Base-by-base conservation (phyloP, 2,329 filamentous ascomycete genomes). In the Cadophora sp. region DNA sequence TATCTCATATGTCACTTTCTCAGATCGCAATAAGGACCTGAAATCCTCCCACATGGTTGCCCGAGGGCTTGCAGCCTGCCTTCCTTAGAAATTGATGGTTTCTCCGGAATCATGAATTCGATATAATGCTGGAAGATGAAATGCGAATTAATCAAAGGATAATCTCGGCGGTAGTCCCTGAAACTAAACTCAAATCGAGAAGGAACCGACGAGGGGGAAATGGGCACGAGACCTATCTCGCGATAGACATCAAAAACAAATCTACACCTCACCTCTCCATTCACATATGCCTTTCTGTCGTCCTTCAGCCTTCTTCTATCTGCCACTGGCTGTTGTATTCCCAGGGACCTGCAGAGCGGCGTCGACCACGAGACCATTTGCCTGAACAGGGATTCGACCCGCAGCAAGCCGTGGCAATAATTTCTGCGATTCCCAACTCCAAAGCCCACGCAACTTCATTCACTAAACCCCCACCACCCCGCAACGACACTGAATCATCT, bases 161-260 rank as follows among this genome's bases (percentile, higher is more conserved):
- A 59, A 26, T 59, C 31, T 34, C 34, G 34, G 11, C n/a, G 12
- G 34, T 40, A 59, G 56, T 43, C 56, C 31, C 56, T 59, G 56
- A 19, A n/a, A 43, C 56, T 59, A 40, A 43, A 59, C 31, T 59
- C 56, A 59, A 26, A 26, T 37, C 14, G n/a, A 43, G 27, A 24
- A 59, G 34, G 29, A 14, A 16, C 56, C 56, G n/a, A 40, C 31
- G 56, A 40, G 26, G n/a, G 56, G 26, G 55, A 40, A 59, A 59
- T 59, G 56, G 22, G 56, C 56, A 37, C 34, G 56, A 40, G 56
- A 59, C 56, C 55, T 59, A 40, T 59, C 34, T 40, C 34, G 56
- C 34, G 34, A 59, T 43, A 59, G 31, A 26, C 31, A 59, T n/a
- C 27, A 55, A 55, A n/a, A 55, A 55, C 26, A 55, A 29, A n/a